A percentile compares a stretch with the other conserved stretches of the same genome.
phyloP scores from a whole-genome alignment of 441 rosid genomes.

The Pelargonium citronellum region DNA sequence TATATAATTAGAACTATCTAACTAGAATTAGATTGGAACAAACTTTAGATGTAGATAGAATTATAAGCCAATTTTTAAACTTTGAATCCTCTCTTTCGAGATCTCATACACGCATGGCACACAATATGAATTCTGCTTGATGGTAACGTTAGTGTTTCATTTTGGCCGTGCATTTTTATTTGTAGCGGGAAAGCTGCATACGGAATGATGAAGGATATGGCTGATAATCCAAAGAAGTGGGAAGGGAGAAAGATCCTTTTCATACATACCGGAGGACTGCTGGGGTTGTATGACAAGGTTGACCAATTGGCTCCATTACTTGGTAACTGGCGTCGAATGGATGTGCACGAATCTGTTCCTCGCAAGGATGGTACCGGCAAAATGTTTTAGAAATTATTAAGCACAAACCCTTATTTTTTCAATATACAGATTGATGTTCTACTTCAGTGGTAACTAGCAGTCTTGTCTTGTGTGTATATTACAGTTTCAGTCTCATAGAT shows the following conservation, averaged over 20 bases:
- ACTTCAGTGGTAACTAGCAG: too few species aligned
- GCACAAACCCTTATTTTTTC: neutral
- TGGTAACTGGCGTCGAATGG: conserved; percentile 66
- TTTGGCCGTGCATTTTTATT: conserved; percentile 5
- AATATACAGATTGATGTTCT: too few species aligned
- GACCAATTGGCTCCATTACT: conserved; percentile 61
- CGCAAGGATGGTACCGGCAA: conserved; percentile 66
- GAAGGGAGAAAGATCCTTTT: conserved; percentile 75
- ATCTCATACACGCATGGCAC: too few species aligned
- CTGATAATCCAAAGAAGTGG: conserved; percentile 61
- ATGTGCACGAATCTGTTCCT: conserved; percentile 62
- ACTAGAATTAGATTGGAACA: too few species aligned
- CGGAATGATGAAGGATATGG: conserved; percentile 67
- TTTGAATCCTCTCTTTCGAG: conserved; percentile 2
- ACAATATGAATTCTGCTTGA: neutral
- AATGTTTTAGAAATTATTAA: conserved; percentile 50
- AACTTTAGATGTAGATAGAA: too few species aligned
- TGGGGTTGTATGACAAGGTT: conserved; percentile 71
- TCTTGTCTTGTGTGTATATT: too few species aligned
- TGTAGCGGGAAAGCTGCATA: conserved; percentile 80
- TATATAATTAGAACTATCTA: too few species aligned
- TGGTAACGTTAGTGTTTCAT: conserved; percentile 1
- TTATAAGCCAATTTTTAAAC: neutral
- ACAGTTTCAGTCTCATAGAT: too few species aligned
- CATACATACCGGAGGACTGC: conserved; percentile 82